Percentiles rank a stretch among this genome's conserved stretches.
Conservation (phyloP, 2,329 filamentous ascomycete genomes). For the Rutstroemia sydowiana region DNA sequence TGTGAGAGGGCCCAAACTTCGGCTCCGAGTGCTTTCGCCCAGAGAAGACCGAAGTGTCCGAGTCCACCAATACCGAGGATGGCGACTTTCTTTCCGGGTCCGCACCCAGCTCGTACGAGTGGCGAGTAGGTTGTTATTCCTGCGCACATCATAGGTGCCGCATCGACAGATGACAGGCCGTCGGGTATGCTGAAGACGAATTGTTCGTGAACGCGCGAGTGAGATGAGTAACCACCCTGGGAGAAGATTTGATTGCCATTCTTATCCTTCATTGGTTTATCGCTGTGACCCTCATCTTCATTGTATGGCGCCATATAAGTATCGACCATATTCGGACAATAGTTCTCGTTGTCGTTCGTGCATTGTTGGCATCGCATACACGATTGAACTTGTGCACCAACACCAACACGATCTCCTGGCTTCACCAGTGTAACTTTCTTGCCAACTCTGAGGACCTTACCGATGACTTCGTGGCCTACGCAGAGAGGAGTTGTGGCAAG, state of each 20-base stretch:
- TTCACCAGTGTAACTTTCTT: slow-evolving; percentile 50
- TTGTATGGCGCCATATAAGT: slow-evolving; percentile 25
- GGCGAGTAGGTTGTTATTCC: slow-evolving; percentile 70
- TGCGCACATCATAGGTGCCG: slow-evolving; percentile 68
- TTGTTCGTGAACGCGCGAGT: slow-evolving; percentile 46
- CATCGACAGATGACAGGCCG: slow-evolving; percentile 39
- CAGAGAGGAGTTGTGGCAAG: slow-evolving; percentile 19
- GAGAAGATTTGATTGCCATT: slow-evolving; percentile 20
- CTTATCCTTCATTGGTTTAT: slow-evolving; percentile 7
- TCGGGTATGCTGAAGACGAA: slow-evolving; percentile 56
- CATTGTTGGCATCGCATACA: slow-evolving; percentile 48
- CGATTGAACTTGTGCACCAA: slow-evolving; percentile 43
- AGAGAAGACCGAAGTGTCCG: slow-evolving; percentile 67
- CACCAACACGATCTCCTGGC: slow-evolving; percentile 43
- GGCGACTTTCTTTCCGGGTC: slow-evolving; percentile 64
- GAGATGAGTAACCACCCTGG: slow-evolving; percentile 46
- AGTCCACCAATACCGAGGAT: slow-evolving; percentile 60
- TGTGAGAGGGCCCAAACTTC: slow-evolving; percentile 59
- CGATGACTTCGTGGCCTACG: slow-evolving; percentile 44
- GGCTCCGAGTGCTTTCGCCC: slow-evolving; percentile 62
- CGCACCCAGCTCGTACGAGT: slow-evolving; percentile 56
- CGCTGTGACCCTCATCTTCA: slow-evolving; percentile 6
- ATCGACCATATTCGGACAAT: slow-evolving; percentile 23
- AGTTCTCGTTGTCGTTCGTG: slow-evolving; percentile 19
- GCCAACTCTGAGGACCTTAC: slow-evolving; percentile 44